Conservation (phyloP, 2,329 filamentous ascomycete genomes). For the Penicillium crustosum region DNA sequence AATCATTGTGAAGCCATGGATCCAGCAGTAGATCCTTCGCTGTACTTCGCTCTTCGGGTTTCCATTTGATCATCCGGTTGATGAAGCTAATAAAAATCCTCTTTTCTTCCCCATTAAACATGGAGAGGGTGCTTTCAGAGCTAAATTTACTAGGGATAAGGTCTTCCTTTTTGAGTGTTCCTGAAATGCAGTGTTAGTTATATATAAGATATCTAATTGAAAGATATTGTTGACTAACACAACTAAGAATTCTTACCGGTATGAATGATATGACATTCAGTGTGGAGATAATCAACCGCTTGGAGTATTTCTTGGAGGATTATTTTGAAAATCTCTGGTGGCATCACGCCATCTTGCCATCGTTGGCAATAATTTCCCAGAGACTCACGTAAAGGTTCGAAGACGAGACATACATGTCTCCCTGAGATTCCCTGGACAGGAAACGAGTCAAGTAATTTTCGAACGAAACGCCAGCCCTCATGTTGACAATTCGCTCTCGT, state of each 20-base stretch:
- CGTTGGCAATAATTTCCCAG: conserved; percentile 28
- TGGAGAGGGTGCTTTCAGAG: conserved; percentile 18
- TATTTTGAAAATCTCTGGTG: conserved; percentile 33
- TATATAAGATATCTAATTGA: not conserved
- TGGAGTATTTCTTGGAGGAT: conserved; percentile 40
- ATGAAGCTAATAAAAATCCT: conserved; percentile 33
- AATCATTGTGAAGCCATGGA: conserved; percentile 31
- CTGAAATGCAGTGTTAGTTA: conserved; percentile 6
- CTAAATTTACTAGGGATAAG: conserved; percentile 9
- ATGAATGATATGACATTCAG: conserved; percentile 45
- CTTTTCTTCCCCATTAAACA: conserved; percentile 31
- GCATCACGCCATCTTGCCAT: conserved; percentile 29
- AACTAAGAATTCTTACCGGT: conserved; percentile 33
- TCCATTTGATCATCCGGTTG: conserved; percentile 33
- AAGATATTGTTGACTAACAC: not conserved
- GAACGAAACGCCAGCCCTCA: conserved; percentile 32
- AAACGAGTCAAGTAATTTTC: conserved; percentile 36
- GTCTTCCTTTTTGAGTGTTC: conserved; percentile 11
- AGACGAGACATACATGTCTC: conserved; percentile 26
- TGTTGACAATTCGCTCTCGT: conserved; percentile 29
- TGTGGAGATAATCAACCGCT: conserved; percentile 46
- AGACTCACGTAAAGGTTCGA: conserved; percentile 37
- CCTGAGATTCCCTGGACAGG: conserved; percentile 16
- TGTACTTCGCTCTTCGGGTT: conserved; percentile 34
- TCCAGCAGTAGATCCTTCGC: conserved; percentile 33